These are phyloP conservation scores for Eutypella sp. DNA, from an alignment of 2,329 filamentous ascomycete species.

Conservation along the genomic window DNA sequence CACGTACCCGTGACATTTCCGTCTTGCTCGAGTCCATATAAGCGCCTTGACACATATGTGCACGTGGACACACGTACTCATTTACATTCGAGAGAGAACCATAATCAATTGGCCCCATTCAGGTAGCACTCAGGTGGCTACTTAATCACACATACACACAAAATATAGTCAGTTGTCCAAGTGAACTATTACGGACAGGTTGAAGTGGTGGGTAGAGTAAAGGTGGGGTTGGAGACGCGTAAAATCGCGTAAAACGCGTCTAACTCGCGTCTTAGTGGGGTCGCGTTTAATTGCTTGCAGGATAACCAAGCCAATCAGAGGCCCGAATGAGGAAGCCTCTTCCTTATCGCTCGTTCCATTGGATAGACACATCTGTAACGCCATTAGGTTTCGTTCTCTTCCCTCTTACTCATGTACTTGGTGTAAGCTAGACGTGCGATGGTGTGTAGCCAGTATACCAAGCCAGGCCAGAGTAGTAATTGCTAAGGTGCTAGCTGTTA, in stretches of 20 bases:
- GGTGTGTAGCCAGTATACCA: too few species aligned
- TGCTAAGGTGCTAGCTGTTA: background rate
- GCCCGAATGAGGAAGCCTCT: background rate
- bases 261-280: constrained; percentile 11
- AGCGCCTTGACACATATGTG: background rate
- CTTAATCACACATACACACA: too few species aligned
- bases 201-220: too few species aligned
- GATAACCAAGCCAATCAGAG: background rate
- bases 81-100: constrained; percentile 1
- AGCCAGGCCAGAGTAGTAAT: background rate
- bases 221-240: background rate
- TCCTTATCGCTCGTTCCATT: background rate
- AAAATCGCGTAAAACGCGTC: constrained; percentile 16
- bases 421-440: too few species aligned
- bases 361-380: background rate
- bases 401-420: too few species aligned
- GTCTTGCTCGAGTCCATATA: background rate
- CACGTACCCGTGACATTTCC: too few species aligned
- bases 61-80: background rate
- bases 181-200: too few species aligned
- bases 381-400: background rate
- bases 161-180: too few species aligned
- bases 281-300: constrained; percentile 16
- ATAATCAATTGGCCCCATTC: too few species aligned
- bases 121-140: too few species aligned